Evolutionary conservation across 164 flowering plant species (phyloP).

Genomic region (Protea cynaroides): DNA sequence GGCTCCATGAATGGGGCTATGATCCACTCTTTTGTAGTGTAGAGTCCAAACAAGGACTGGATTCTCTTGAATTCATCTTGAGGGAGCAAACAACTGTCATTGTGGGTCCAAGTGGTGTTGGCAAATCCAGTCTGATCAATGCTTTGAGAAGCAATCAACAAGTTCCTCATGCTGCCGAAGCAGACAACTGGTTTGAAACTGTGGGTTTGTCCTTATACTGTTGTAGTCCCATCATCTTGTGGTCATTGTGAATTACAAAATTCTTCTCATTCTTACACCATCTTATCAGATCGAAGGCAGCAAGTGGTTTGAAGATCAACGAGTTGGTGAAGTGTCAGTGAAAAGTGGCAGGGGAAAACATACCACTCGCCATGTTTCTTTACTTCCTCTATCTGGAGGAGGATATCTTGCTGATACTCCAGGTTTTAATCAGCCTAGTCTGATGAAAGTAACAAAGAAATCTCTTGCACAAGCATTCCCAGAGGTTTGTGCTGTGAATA

Average conservation of each 20-base stretch:
- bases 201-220: conserved; percentile 32
- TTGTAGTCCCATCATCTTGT: not conserved
- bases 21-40: conserved; percentile 84
- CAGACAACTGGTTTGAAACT: conserved; percentile 47
- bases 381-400: conserved; percentile 81
- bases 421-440: conserved; percentile 92
- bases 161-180: conserved; percentile 23
- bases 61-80: conserved; percentile 46
- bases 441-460: conserved; percentile 77
- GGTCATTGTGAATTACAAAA: not conserved
- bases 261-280: not conserved
- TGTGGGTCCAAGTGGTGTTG: conserved; percentile 99
- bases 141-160: conserved; percentile 56
- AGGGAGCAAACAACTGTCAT: conserved; percentile 78
- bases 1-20: conserved; percentile 84
- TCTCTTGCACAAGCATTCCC: conserved; percentile 81
- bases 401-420: conserved; percentile 98
- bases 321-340: conserved; percentile 89
- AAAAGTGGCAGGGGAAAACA: conserved; percentile 96
- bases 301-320: conserved; percentile 89
- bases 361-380: conserved; percentile 85
- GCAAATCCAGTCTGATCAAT: conserved; percentile 95
- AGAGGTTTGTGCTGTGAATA: conserved; percentile 46
- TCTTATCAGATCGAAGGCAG: conserved; percentile 52
- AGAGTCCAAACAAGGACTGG: conserved; percentile 57